Evolutionary conservation across 2,329 filamentous ascomycete species (phyloP).

Genomic region (Diatrype stigma): DNA sequence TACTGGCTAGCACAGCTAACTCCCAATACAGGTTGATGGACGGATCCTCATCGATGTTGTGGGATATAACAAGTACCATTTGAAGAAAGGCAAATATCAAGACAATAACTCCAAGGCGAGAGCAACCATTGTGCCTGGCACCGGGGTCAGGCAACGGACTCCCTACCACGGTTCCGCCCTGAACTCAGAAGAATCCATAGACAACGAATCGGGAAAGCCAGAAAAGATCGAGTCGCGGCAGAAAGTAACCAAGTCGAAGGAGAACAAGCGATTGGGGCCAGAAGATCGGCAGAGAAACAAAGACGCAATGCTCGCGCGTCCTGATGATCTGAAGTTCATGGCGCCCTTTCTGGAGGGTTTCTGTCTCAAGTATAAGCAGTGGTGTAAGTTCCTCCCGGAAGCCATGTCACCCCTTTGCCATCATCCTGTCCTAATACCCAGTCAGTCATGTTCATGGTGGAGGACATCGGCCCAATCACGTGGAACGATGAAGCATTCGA

Average conservation of each 20-base stretch:
- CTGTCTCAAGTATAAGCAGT: neutral
- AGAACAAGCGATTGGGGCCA: neutral
- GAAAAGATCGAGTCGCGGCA: neutral
- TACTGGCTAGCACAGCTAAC: slow-evolving; percentile 10
- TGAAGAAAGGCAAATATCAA: slow-evolving; percentile 32
- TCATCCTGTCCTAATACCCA: neutral
- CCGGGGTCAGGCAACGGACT: neutral
- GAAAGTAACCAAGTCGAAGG: neutral
- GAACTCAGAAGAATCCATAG: no score
- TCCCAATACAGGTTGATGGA: slow-evolving; percentile 37
- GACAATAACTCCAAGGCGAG: slow-evolving; percentile 25
- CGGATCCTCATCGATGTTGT: slow-evolving; percentile 36
- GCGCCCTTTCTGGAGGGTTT: neutral
- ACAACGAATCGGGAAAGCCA: no score
- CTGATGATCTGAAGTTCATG: neutral
- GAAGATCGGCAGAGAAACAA: neutral
- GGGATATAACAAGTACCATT: slow-evolving; percentile 39
- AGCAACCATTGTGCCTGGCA: neutral
- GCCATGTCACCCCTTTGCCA: neutral
- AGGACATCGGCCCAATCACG: slow-evolving; percentile 4
- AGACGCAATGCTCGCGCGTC: neutral
- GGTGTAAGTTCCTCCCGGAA: neutral
- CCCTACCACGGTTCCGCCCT: neutral
- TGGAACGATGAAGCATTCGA: slow-evolving; percentile 5
- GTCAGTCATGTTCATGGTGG: slow-evolving; percentile 5